Evolutionary conservation across 176 grass and related monocot genomes (phyloP).

Genomic region (Bonia amplexicaulis): DNA sequence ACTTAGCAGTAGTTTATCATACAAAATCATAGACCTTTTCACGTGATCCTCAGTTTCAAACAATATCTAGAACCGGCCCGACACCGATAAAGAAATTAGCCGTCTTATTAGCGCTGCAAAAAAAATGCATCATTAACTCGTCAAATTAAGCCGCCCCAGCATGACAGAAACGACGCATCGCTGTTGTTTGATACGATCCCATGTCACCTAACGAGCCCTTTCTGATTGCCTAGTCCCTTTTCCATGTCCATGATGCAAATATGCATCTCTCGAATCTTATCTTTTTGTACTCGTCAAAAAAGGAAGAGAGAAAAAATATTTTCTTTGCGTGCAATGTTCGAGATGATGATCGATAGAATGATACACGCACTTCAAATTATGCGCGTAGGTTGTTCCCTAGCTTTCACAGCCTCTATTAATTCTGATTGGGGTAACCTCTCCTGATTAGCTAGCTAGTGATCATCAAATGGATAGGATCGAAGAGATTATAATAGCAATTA

Average conservation of each 20-base stretch:
- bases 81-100: constrained; percentile 5
- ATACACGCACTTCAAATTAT: neutral
- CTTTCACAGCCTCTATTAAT: neutral
- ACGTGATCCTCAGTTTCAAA: neutral
- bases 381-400: neutral
- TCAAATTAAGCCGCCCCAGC: neutral
- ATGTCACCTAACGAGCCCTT: neutral
- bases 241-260: neutral
- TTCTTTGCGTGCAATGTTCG: neutral
- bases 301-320: neutral
- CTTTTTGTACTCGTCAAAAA: neutral
- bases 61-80: neutral
- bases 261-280: neutral
- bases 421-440: neutral
- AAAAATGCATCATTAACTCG: neutral
- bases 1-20: too few species aligned
- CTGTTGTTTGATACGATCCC: neutral
- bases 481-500: neutral
- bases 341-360: neutral
- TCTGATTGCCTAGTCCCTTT: neutral
- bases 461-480: neutral
- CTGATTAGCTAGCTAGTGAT: neutral
- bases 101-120: neutral
- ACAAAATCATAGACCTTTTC: too few species aligned
- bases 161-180: constrained; percentile 12